Percentiles rank a stretch among this genome's conserved stretches.
These are phyloP conservation scores for Zymoseptoria brevis DNA, from an alignment of 2,329 filamentous ascomycete species.

Conservation along the genomic window DNA sequence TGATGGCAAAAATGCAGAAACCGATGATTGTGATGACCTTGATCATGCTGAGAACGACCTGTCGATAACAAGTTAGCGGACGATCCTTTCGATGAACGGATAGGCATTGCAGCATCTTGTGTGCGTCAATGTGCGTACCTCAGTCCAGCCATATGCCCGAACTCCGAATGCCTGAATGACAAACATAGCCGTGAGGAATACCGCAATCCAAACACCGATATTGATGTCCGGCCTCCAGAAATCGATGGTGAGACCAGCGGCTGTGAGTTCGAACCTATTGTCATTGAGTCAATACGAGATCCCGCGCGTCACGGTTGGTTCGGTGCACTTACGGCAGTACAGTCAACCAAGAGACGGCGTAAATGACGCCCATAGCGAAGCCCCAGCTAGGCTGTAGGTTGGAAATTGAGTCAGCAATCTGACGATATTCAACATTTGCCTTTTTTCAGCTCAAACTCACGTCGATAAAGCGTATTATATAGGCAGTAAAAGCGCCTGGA, in stretches of 20 bases:
- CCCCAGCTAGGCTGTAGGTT: neutral
- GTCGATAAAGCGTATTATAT: slow-evolving; percentile 30
- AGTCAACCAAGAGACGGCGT: slow-evolving; percentile 26
- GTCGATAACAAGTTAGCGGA: neutral
- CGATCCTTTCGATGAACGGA: no score
- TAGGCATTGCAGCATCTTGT: neutral
- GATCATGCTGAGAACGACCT: slow-evolving; percentile 26
- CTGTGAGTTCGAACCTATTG: slow-evolving; percentile 23
- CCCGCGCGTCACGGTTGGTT: no score
- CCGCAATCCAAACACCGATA: slow-evolving; percentile 27
- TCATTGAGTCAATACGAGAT: no score
- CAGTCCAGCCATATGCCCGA: slow-evolving; percentile 26
- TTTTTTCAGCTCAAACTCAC: slow-evolving; percentile 26
- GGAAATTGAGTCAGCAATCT: neutral
- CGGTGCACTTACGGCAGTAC: slow-evolving; percentile 15
- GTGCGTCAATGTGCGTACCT: neutral
- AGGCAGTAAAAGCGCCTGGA: slow-evolving; percentile 31
- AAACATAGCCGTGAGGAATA: slow-evolving; percentile 25
- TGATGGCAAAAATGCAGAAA: slow-evolving; percentile 57
- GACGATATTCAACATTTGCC: slow-evolving; percentile 4
- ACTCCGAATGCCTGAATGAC: slow-evolving; percentile 29
- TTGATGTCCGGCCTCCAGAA: slow-evolving; percentile 27
- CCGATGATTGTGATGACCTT: slow-evolving; percentile 44
- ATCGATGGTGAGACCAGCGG: slow-evolving; percentile 25
- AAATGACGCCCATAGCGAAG: slow-evolving; percentile 17